phyloP scores from a whole-genome alignment of 2,329 filamentous ascomycete genomes.

The Cordyceps militaris region DNA sequence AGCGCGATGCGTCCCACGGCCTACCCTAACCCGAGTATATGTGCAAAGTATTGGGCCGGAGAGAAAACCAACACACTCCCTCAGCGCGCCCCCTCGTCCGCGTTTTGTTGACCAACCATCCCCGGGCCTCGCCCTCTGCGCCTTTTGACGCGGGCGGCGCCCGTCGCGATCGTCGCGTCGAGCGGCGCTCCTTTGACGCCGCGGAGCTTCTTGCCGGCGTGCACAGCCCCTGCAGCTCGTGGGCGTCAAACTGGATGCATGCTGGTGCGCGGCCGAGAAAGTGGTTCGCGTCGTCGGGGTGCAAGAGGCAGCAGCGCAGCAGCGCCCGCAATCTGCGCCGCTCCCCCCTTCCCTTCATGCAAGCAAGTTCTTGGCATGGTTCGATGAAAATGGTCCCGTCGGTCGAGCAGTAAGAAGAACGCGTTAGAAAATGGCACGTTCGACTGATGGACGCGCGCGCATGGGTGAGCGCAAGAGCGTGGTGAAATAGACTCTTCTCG shows the following conservation, averaged over 20 bases:
- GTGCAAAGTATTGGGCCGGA: no score
- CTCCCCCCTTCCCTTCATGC: background rate
- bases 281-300: slow-evolving; percentile 31
- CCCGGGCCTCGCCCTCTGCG: slow-evolving; percentile 25
- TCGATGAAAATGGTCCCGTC: background rate
- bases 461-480: background rate
- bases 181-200: slow-evolving; percentile 36
- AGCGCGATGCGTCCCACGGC: no score
- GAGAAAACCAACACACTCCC: slow-evolving; percentile 1
- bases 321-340: background rate
- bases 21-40: no score
- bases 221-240: slow-evolving; percentile 33
- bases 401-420: background rate
- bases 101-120: slow-evolving; percentile 35
- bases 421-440: no score
- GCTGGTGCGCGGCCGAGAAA: slow-evolving; percentile 34
- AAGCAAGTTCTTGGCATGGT: background rate
- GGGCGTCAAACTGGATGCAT: slow-evolving; percentile 39
- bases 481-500: background rate
- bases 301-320: no score
- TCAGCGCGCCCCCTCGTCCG: slow-evolving; percentile 18
- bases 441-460: background rate
- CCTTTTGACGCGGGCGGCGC: slow-evolving; percentile 35
- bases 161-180: slow-evolving; percentile 37
- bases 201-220: slow-evolving; percentile 30